Base-by-base conservation (phyloP, 2,329 filamentous ascomycete species). In the Fusarium pseudocircinatum region DNA sequence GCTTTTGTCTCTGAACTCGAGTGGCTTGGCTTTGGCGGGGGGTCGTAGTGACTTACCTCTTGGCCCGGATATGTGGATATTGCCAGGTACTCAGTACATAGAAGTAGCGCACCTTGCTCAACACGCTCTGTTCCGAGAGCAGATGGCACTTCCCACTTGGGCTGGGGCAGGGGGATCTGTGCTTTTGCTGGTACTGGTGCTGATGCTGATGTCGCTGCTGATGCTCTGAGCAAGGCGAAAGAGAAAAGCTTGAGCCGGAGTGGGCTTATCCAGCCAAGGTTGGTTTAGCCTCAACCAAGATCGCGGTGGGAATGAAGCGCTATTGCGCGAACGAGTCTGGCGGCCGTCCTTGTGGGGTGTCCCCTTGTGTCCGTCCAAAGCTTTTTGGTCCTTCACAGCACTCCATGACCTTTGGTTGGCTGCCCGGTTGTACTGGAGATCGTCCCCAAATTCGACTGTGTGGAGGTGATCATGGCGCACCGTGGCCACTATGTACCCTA, bases 261-360 rank as follows among this genome's bases (percentile, higher is more conserved):
- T 69, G 70, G 71, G 60, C 43, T 59, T 58, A 70, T 62, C 67
- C 69, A 67, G 68, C 71, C 71, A 72, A 63, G 64, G 70, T 59
- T 53, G 69, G 75, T 63, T 71, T 78, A 78, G 76, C 72, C 62
- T 67, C 50, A 56, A 65, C 61, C 68, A 63, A 68, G 68, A 76
- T 77, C 76, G 67, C 65, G 69, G 66, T 78, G 77, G 72, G 74
- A 78, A 78, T 78, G 77, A 67, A 75, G 74, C 67, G 50, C 75
- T 69, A 75, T 77, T 69, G 72, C 77, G 64, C 70, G 73, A 78
- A 78, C 72, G 72, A 77, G 77, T 78, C 76, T 78, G 77, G 77
- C 66, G 75, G 67, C 75, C 77, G 74, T 75, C 70, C 67, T 36
- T 70, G 64, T 67, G 70, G 74, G 72, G 68, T 64, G 73, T 73